Conservation (phyloP, 2,329 filamentous ascomycete genomes). For the Botryotinia calthae region DNA sequence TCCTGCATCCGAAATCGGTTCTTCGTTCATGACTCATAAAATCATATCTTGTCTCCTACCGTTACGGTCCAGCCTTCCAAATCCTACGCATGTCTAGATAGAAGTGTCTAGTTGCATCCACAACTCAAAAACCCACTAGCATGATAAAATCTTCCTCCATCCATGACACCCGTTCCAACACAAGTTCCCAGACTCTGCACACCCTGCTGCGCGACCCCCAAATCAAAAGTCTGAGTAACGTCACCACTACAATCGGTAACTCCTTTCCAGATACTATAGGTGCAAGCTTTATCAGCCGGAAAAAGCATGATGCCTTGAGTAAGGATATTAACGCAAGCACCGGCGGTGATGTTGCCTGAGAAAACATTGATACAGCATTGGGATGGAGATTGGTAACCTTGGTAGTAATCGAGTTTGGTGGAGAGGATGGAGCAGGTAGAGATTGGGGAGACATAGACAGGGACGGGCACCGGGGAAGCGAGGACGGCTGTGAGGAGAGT, state of each 20-base stretch:
- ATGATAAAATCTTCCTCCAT: constrained; percentile 10
- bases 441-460: background rate
- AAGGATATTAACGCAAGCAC: background rate
- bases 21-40: background rate
- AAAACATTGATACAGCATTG: constrained; percentile 8
- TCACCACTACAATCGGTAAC: background rate
- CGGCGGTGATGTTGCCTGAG: constrained; percentile 13
- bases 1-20: background rate
- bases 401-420: constrained; percentile 12
- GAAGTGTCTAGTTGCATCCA: background rate
- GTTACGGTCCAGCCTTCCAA: background rate
- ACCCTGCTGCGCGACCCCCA: background rate
- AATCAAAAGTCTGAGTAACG: background rate
- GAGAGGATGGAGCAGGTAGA: background rate
- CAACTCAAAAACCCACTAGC: constrained; percentile 14
- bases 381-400: constrained; percentile 1
- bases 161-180: constrained; percentile 10
- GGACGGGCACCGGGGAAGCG: background rate
- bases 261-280: constrained; percentile 8
- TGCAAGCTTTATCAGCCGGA: background rate
- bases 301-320: constrained; percentile 12
- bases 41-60: background rate
- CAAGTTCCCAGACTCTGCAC: background rate
- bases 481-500: constrained; percentile 7
- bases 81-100: background rate